These are phyloP conservation scores for Fusarium transvaalense DNA, from an alignment of 2,329 filamentous ascomycete species.

Conservation along the genomic window DNA sequence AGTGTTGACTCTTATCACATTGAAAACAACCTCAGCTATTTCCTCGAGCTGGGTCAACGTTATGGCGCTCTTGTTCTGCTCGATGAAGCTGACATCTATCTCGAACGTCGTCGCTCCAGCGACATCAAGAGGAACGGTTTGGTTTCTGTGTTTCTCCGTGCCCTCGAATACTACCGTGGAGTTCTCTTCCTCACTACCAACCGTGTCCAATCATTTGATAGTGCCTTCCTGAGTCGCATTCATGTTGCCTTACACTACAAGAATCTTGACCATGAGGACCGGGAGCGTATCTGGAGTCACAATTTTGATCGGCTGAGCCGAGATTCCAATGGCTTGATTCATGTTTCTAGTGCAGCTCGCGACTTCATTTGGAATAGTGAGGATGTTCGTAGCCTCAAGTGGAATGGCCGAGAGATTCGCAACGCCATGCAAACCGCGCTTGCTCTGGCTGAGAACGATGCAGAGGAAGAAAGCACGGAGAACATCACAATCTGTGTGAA, in stretches of 20 bases:
- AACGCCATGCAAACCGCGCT: slow-evolving; percentile 61
- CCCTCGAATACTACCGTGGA: slow-evolving; percentile 64
- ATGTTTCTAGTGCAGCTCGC: slow-evolving; percentile 54
- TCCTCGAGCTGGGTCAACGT: slow-evolving; percentile 62
- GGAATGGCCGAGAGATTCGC: slow-evolving; percentile 60
- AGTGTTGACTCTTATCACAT: slow-evolving; percentile 55
- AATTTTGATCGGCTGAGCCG: slow-evolving; percentile 61
- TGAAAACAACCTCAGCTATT: slow-evolving; percentile 61
- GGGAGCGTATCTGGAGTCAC: slow-evolving; percentile 60
- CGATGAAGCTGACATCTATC: slow-evolving; percentile 72
- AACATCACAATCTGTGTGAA: slow-evolving; percentile 50
- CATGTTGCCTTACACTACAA: slow-evolving; percentile 63
- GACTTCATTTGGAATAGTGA: slow-evolving; percentile 55
- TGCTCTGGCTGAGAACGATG: slow-evolving; percentile 59
- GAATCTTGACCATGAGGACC: slow-evolving; percentile 56
- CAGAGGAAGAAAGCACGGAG: slow-evolving; percentile 53
- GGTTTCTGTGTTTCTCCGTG: slow-evolving; percentile 63
- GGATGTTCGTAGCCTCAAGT: slow-evolving; percentile 55
- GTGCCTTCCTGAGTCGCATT: slow-evolving; percentile 63
- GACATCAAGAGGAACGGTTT: slow-evolving; percentile 63
- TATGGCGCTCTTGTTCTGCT: slow-evolving; percentile 67
- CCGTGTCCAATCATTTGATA: slow-evolving; percentile 61
- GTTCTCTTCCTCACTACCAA: slow-evolving; percentile 66
- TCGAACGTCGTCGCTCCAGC: slow-evolving; percentile 62
- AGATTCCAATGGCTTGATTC: slow-evolving; percentile 56